Evolutionary conservation across 2,329 filamentous ascomycete genomes (phyloP), one percentile per base, ranked within the genome.

Genomic region (Parasarocladium wereldwijsianum): DNA sequence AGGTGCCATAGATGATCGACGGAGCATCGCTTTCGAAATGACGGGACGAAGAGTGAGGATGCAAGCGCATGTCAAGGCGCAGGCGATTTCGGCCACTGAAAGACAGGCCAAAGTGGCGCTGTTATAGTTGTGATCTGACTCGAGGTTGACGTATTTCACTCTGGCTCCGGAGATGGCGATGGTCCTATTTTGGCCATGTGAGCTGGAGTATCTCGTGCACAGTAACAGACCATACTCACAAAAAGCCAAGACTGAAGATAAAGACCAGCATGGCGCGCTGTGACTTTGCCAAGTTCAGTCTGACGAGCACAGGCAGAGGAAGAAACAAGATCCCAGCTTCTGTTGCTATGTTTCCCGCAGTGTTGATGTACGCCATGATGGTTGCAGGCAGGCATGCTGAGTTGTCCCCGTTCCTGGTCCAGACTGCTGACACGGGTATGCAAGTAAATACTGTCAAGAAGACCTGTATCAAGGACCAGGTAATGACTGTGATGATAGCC

Each of bases 211-310:
- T n/a, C n/a, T n/a, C n/a, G n/a, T n/a, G n/a, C n/a, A n/a, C n/a
- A n/a, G n/a, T n/a, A n/a, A n/a, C n/a, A n/a, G n/a, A n/a, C n/a
- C n/a, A n/a, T n/a, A n/a, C 43, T 34, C 29, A 44, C 46, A 48
- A 38, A 28, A 47, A 44, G 3, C 44, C 45, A 11, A 47, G 39
- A 13, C 38, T 40, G 28, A 49, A 49, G 13, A 47, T 42, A 6
- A 38, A 38, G 8, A 46, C 24, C 3, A 49, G 37, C n/a, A 44
- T 26, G 2, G 38, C 12, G 29, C 43, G 45, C 18, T 47, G 44
- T 13, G 28, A 29, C 12, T 12, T 24, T 1, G 39, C 34, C 9
- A 47, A 33, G 17, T 39, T 41, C 19, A 49, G 38, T 3, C 35
- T 31, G 28, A 38, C 35, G 18, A 49, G 37, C 4, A 42, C 39